Percentiles rank a stretch among this genome's conserved stretches.
Conservation (phyloP, 768 basidiomycete species). For the Collybia nuda region DNA sequence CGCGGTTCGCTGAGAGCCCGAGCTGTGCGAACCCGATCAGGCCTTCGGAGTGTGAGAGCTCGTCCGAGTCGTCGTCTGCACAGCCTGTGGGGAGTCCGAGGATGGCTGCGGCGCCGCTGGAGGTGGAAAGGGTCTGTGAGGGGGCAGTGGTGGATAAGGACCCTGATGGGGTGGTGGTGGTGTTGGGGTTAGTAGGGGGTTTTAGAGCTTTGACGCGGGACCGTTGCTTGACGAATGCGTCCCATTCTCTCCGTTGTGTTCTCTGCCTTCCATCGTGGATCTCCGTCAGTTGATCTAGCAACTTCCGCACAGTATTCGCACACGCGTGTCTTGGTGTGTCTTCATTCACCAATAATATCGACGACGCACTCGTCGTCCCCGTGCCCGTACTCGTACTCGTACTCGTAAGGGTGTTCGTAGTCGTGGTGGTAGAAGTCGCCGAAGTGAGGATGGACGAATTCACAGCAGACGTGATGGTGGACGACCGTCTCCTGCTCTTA, state of each 20-base stretch:
- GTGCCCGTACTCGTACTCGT: no score
- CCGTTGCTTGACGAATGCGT: constrained; percentile 76
- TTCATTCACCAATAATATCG: constrained; percentile 58
- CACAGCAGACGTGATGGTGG: constrained; percentile 26
- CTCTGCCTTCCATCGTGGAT: constrained; percentile 82
- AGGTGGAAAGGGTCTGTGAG: constrained; percentile 20
- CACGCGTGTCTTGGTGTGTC: constrained; percentile 76
- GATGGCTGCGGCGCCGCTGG: constrained; percentile 58
- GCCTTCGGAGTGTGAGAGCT: constrained; percentile 83
- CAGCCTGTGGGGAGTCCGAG: constrained; percentile 64
- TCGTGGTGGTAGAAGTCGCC: constrained; percentile 46
- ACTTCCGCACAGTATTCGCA: constrained; percentile 66
- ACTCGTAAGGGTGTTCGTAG: constrained; percentile 51
- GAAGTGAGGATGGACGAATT: constrained; percentile 25
- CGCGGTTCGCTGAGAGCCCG: constrained; percentile 71
- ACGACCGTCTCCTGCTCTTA: constrained; percentile 47
- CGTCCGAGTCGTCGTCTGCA: constrained; percentile 73
- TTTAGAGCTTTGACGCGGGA: constrained; percentile 43
- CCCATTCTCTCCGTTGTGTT: constrained; percentile 79
- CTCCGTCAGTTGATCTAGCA: constrained; percentile 74
- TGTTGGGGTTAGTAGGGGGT: constrained; percentile 6
- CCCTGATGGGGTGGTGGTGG: no score
- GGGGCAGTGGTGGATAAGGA: no score
- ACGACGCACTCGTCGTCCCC: constrained; percentile 39
- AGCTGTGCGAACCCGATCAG: constrained; percentile 91